These are phyloP conservation scores for Deakozyma indianensis DNA, from an alignment of 805 yeast genomes.

Conservation along the genomic window DNA sequence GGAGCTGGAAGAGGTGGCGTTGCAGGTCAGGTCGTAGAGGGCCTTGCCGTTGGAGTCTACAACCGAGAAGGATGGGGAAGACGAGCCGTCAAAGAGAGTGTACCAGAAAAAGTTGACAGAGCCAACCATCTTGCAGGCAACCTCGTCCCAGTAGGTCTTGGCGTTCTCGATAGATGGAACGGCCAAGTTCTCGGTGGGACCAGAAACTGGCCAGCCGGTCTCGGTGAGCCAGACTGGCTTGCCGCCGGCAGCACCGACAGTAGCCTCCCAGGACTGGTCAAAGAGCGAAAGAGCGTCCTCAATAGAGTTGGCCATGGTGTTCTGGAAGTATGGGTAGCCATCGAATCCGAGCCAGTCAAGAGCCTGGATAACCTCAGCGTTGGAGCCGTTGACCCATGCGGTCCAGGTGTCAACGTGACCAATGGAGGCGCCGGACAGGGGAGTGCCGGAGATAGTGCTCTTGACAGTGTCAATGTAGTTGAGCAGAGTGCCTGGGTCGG, in stretches of 20 bases:
- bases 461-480: conserved; percentile 37
- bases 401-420: conserved; percentile 91
- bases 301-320: conserved; percentile 63
- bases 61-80: conserved; percentile 11
- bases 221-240: conserved; percentile 82
- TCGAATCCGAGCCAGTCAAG: conserved; percentile 71
- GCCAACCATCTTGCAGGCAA: conserved; percentile 40
- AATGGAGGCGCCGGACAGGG: conserved; percentile 51
- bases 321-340: conserved; percentile 91
- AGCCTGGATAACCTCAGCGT: conserved; percentile 49
- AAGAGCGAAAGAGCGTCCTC: conserved; percentile 84
- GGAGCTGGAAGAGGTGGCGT: conserved; percentile 5
- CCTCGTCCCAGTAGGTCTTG: conserved; percentile 57
- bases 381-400: conserved; percentile 59
- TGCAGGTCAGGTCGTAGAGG: conserved; percentile 10
- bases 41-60: conserved; percentile 8
- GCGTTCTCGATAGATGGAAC: conserved; percentile 57
- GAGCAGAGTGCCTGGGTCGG: conserved; percentile 42
- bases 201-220: conserved; percentile 86
- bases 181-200: conserved; percentile 48
- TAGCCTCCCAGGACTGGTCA: conserved; percentile 52
- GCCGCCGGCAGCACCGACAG: conserved; percentile 64
- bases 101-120: conserved; percentile 12
- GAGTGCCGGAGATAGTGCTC: conserved; percentile 52
- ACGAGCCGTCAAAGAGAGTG: conserved; percentile 9